Evolutionary conservation across 2,329 filamentous ascomycete species (phyloP), one percentile per base, ranked within the genome.

Genomic region (Acephala macrosclerotiorum): DNA sequence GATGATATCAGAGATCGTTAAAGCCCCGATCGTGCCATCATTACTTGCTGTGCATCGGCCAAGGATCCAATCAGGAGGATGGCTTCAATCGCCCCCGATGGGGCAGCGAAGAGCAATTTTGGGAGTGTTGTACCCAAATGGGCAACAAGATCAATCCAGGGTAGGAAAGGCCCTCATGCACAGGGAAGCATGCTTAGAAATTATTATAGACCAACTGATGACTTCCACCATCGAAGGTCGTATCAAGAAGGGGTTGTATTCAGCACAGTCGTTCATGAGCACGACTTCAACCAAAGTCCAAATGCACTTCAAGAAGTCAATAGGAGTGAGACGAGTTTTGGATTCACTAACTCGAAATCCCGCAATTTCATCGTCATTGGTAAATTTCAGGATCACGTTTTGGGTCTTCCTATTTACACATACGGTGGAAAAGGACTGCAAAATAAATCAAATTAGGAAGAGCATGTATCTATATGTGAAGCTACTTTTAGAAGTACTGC

Each of bases 241-340:
- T 62, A 56, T 20, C 12, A 62, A 9, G 47, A 22, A 6, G 60
- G 60, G 8, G 60, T 57, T 14, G 26, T 62, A n/a, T 62, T 62
- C n/a, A 62, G 60, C n/a, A 9, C 60, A 8, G 35, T 57, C 1
- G 42, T 22, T 25, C 49, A 62, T 29, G 38, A 55, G 22, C 49
- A 45, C 9, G 49, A 62, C 29, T 62, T 20, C 25, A 58, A 33
- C 18, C 51, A 62, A n/a, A 51, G 47, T 26, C 33, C 29, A 26
- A 5, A 57, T 7, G 53, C 38, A 9, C 38, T n/a, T 9, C 22
- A 20, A 2, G 36, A 47, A 16, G 11, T 8, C 2, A 58, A 62
- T 33, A 51, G 55, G 12, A 35, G 25, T 1, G 38, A 35, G n/a
- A 62, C 60, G 6, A 62, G 49, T 6, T 57, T 62, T 7, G 51